Conservation (phyloP, 768 basidiomycete species). For the Mycena rebaudengoi region DNA sequence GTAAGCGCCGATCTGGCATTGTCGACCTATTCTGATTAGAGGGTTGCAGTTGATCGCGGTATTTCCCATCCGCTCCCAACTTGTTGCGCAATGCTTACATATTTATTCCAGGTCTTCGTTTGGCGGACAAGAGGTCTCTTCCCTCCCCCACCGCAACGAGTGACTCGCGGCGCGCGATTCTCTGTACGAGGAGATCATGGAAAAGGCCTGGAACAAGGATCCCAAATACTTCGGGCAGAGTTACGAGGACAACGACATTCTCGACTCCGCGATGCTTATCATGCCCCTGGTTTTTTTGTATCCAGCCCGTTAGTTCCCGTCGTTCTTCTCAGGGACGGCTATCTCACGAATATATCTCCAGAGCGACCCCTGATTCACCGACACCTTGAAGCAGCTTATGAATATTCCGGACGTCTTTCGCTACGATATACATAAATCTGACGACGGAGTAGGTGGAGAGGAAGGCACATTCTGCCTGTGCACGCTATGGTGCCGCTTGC, state of each 20-base stretch:
- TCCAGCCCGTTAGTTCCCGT: conserved; percentile 73
- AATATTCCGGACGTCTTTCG: conserved; percentile 90
- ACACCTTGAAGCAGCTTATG: conserved; percentile 84
- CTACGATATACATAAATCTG: conserved; percentile 85
- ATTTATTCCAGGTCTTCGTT: conserved; percentile 75
- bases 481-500: conserved; percentile 69
- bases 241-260: conserved; percentile 83
- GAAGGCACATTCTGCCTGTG: conserved; percentile 96
- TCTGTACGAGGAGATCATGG: conserved; percentile 94
- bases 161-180: conserved; percentile 84
- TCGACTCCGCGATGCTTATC: conserved; percentile 90
- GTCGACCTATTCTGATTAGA: not conserved
- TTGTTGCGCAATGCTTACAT: not conserved
- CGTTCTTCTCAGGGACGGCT: not conserved
- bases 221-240: conserved; percentile 82
- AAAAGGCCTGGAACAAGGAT: conserved; percentile 83
- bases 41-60: conserved; percentile 95
- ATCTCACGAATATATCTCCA: conserved; percentile 35
- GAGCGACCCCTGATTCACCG: conserved; percentile 90
- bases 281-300: conserved; percentile 96
- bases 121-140: conserved; percentile 94
- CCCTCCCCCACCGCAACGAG: conserved; percentile 74
- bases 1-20: conserved; percentile 43
- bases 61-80: not conserved
- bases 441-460: conserved; percentile 95